Percentiles rank a stretch among this genome's conserved stretches.
Conservation (phyloP, 2,329 filamentous ascomycete genomes). For the Dactylella cylindrospora region DNA sequence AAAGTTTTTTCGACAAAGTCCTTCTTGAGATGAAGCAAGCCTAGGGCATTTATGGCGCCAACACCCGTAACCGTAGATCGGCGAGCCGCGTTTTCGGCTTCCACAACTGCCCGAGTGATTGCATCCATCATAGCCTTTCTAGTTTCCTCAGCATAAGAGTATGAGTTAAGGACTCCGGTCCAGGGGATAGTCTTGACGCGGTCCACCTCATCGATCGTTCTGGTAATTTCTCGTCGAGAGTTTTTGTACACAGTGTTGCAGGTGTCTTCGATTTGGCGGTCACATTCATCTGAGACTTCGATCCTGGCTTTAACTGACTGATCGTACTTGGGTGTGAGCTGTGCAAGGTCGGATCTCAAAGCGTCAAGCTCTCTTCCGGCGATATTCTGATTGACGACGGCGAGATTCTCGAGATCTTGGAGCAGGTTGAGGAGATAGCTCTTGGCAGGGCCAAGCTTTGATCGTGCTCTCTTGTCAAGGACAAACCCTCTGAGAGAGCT, state of each 20-base stretch:
- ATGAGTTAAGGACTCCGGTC: slow-evolving; percentile 78
- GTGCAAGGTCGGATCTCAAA: slow-evolving; percentile 74
- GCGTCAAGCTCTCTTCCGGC: slow-evolving; percentile 81
- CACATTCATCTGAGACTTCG: slow-evolving; percentile 78
- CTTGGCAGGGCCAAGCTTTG: slow-evolving; percentile 91
- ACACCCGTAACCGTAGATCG: slow-evolving; percentile 76
- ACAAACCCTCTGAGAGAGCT: slow-evolving; percentile 88
- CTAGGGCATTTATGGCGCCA: slow-evolving; percentile 82
- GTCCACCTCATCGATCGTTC: slow-evolving; percentile 74
- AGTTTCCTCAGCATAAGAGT: slow-evolving; percentile 89
- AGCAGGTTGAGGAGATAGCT: slow-evolving; percentile 94
- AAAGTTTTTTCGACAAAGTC: slow-evolving; percentile 85
- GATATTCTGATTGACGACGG: slow-evolving; percentile 82
- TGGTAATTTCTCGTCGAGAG: slow-evolving; percentile 72
- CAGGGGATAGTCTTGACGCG: slow-evolving; percentile 80
- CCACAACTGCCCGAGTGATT: slow-evolving; percentile 74
- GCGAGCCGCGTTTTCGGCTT: slow-evolving; percentile 85
- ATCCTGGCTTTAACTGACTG: slow-evolving; percentile 76
- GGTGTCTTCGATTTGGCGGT: slow-evolving; percentile 78
- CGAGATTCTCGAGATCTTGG: slow-evolving; percentile 79
- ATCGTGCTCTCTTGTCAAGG: slow-evolving; percentile 89
- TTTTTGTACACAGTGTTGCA: slow-evolving; percentile 83
- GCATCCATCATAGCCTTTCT: slow-evolving; percentile 89
- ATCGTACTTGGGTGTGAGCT: slow-evolving; percentile 82
- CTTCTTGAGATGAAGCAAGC: slow-evolving; percentile 82